Evolutionary conservation across 2,329 filamentous ascomycete species (phyloP).

Genomic region (Monilinia polystroma): DNA sequence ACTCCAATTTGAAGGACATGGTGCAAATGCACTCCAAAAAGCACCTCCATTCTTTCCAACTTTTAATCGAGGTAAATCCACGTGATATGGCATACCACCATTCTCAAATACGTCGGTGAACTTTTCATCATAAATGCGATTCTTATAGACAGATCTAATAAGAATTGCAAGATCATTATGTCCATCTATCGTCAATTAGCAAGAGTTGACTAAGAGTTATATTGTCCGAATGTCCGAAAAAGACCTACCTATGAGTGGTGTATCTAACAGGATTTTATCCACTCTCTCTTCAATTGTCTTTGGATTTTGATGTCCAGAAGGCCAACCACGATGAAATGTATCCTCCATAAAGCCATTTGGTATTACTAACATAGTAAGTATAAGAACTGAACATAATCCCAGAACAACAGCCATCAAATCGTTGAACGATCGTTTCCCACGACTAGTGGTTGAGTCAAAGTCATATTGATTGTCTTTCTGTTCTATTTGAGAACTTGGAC

Average conservation of each 20-base stretch:
- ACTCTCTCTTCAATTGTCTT: slow-evolving; percentile 42
- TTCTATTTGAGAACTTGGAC: background rate
- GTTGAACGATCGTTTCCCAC: slow-evolving; percentile 20
- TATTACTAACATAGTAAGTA: slow-evolving; percentile 27
- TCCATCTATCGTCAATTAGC: slow-evolving; percentile 59
- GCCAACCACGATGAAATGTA: slow-evolving; percentile 11
- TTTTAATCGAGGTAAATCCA: slow-evolving; percentile 75
- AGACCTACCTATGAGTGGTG: slow-evolving; percentile 49
- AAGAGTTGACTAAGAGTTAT: background rate
- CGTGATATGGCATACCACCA: slow-evolving; percentile 66
- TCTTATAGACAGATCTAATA: slow-evolving; percentile 65
- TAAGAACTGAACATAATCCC: slow-evolving; percentile 26
- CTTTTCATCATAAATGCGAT: slow-evolving; percentile 71
- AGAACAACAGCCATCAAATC: slow-evolving; percentile 23
- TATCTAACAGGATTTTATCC: slow-evolving; percentile 46
- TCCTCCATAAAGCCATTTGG: slow-evolving; percentile 19
- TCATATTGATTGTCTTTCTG: slow-evolving; percentile 8
- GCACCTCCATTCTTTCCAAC: slow-evolving; percentile 74
- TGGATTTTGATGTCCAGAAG: slow-evolving; percentile 25
- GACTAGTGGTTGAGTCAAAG: background rate
- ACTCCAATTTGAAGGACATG: slow-evolving; percentile 69
- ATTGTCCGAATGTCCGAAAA: background rate
- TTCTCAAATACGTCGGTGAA: slow-evolving; percentile 75
- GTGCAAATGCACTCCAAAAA: slow-evolving; percentile 89
- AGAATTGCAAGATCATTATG: slow-evolving; percentile 84